phyloP scores from a whole-genome alignment of 148 eudicot genomes.

The Bassia scoparia region DNA sequence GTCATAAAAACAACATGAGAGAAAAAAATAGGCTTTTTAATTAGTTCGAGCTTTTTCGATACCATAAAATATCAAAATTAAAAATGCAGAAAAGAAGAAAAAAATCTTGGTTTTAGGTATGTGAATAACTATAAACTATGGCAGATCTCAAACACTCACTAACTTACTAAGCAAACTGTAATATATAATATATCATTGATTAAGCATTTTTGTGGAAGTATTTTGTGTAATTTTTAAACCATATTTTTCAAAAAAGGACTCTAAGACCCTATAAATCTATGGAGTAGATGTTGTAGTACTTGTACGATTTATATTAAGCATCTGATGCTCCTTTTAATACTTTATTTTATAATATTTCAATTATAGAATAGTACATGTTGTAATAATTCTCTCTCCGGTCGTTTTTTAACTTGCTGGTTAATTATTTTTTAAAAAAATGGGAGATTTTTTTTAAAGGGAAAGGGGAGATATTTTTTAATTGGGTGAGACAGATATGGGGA shows the following conservation, averaged over 20 bases:
- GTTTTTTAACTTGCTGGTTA: neutral
- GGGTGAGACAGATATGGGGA: neutral
- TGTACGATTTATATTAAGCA: slow-evolving; percentile 6
- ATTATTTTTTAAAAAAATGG: too few relatives aligned
- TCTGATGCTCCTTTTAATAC: slow-evolving; percentile 13
- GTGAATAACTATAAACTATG: neutral
- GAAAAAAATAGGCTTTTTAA: slow-evolving; percentile 20
- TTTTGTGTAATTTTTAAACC: neutral
- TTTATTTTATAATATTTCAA: neutral
- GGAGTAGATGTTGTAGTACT: neutral
- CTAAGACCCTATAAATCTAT: neutral
- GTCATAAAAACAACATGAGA: neutral
- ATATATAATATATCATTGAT: neutral
- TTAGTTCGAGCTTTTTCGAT: slow-evolving; percentile 18
- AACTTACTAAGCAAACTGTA: neutral
- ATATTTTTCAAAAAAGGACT: neutral
- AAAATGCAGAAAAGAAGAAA: neutral
- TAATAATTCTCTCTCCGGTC: neutral
- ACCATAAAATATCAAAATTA: slow-evolving; percentile 9
- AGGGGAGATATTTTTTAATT: neutral
- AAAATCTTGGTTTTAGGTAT: slow-evolving; percentile 16
- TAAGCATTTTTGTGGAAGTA: neutral
- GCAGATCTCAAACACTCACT: slow-evolving; percentile 15
- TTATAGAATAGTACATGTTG: neutral
- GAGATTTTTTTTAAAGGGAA: too few relatives aligned